phyloP scores from a whole-genome alignment of 2,329 filamentous ascomycete species.

The Exophiala sp. region DNA sequence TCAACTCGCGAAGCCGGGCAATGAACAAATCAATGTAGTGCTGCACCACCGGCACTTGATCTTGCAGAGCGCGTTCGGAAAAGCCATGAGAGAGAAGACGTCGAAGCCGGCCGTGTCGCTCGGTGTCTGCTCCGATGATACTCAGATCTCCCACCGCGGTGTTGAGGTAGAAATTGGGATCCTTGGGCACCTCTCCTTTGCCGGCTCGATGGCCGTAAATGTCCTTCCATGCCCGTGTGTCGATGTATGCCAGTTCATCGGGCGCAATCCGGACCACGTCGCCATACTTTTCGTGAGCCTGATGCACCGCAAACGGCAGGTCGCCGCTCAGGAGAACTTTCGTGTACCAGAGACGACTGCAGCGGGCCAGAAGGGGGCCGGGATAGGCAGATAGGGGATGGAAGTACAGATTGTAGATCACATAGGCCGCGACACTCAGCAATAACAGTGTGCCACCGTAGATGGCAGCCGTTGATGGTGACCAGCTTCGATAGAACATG shows the following conservation, averaged over 20 bases:
- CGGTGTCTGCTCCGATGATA: too few relatives aligned
- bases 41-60: slow-evolving; percentile 33
- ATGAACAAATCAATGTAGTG: slow-evolving; percentile 18
- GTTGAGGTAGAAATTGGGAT: background rate
- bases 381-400: background rate
- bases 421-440: too few relatives aligned
- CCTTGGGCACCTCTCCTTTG: background rate
- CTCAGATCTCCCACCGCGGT: too few relatives aligned
- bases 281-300: background rate
- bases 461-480: too few relatives aligned
- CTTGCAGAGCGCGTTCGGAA: slow-evolving; percentile 39
- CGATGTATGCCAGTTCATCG: background rate
- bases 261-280: background rate
- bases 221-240: background rate
- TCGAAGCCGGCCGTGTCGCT: background rate
- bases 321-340: background rate
- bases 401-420: background rate
- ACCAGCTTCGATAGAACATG: too few relatives aligned
- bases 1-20: background rate
- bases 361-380: background rate
- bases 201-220: background rate
- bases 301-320: background rate
- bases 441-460: too few relatives aligned
- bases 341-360: background rate
- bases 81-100: slow-evolving; percentile 37